A percentile compares a stretch with the other conserved stretches of the same genome.
These are phyloP conservation scores for Triglochin maritima DNA, from an alignment of 106 monocot genomes.

Conservation along the genomic window DNA sequence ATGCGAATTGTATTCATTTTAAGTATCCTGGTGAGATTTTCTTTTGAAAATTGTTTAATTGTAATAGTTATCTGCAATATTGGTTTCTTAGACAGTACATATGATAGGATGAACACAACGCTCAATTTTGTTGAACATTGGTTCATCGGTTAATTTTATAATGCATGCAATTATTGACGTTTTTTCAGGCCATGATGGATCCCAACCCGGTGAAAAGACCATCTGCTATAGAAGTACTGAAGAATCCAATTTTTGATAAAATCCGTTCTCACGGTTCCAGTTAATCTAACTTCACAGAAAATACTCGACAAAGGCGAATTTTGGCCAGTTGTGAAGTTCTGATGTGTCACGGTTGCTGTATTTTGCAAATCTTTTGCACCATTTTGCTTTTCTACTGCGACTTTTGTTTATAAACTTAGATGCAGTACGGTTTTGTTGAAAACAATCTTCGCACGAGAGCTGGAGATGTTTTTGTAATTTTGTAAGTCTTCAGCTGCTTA, in stretches of 20 bases:
- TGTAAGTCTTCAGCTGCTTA: no score
- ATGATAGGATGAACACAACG: no score
- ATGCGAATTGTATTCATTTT: no score
- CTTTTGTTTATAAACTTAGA: neutral
- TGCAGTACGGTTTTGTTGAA: no score
- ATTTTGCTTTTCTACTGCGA: neutral
- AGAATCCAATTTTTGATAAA: constrained; percentile 49
- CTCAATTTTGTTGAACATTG: no score
- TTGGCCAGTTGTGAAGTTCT: neutral
- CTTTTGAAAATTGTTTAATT: no score
- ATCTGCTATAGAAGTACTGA: constrained; percentile 64
- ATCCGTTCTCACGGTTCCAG: neutral
- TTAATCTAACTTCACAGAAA: neutral
- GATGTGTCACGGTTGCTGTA: no score
- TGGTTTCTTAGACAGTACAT: no score
- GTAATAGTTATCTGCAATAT: no score
- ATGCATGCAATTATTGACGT: no score
- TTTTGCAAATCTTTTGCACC: constrained; percentile 1
- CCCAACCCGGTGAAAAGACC: constrained; percentile 78
- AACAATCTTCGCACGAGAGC: neutral
- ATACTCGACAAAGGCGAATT: neutral
- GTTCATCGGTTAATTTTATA: no score
- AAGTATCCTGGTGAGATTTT: no score
- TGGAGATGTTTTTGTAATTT: neutral
- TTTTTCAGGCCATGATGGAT: constrained; percentile 81